phyloP scores from a whole-genome alignment of 2,329 filamentous ascomycete genomes.

The Microdochium paspali region DNA sequence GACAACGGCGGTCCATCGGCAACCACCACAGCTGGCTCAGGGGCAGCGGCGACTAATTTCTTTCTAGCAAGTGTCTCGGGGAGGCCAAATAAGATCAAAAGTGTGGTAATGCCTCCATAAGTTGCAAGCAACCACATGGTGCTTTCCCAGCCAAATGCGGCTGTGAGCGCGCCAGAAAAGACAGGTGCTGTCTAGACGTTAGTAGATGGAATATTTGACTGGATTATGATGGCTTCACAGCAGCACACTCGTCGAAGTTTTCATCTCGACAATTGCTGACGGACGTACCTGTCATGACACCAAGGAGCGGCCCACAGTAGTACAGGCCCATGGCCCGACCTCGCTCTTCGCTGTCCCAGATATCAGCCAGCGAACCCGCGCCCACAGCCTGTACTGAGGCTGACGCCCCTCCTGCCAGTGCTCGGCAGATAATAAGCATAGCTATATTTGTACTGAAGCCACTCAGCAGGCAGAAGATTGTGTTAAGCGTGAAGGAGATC shows the following conservation, averaged over 20 bases:
- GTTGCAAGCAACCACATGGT: conserved; percentile 71
- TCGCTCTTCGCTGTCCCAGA: conserved; percentile 62
- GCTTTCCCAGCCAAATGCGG: conserved; percentile 63
- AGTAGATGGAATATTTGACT: not conserved
- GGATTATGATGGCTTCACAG: no score
- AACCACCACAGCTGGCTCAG: not conserved
- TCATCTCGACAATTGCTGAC: no score
- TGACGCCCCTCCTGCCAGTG: conserved; percentile 62
- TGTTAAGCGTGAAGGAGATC: conserved; percentile 58
- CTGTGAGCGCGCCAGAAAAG: conserved; percentile 62
- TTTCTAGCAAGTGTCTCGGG: conserved; percentile 52
- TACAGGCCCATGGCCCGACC: conserved; percentile 58
- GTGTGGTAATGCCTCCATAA: conserved; percentile 51
- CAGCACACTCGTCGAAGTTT: no score
- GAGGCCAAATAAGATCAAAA: conserved; percentile 49
- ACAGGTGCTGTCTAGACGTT: conserved; percentile 47
- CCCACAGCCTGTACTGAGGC: conserved; percentile 72
- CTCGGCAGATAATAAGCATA: conserved; percentile 67
- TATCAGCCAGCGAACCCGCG: conserved; percentile 68
- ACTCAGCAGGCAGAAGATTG: conserved; percentile 58
- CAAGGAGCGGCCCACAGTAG: not conserved
- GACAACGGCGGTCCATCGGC: not conserved
- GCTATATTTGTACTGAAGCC: conserved; percentile 57
- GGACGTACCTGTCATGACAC: not conserved
- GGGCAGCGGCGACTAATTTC: conserved; percentile 5